Conservation (phyloP, 208 protist species). For the Leishmania arabica region DNA sequence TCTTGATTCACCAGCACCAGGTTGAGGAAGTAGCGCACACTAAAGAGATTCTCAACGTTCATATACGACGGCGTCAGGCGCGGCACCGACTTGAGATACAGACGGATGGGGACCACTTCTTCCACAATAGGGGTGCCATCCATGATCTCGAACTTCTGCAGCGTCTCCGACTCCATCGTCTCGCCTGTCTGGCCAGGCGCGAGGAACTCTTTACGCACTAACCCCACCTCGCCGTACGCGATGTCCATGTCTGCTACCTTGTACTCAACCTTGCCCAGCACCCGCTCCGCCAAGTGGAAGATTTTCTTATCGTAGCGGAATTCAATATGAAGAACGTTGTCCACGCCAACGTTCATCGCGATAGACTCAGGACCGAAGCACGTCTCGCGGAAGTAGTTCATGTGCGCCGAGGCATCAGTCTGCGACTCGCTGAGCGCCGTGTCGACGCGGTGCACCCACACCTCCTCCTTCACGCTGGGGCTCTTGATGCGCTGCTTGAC, state of each 20-base stretch:
- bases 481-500: slow-evolving; percentile 76
- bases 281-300: slow-evolving; percentile 75
- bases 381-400: slow-evolving; percentile 77
- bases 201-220: slow-evolving; percentile 77
- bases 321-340: slow-evolving; percentile 89
- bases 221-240: slow-evolving; percentile 68
- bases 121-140: slow-evolving; percentile 89
- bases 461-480: slow-evolving; percentile 49
- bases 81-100: slow-evolving; percentile 81
- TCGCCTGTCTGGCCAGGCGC: slow-evolving; percentile 29
- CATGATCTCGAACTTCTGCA: slow-evolving; percentile 93
- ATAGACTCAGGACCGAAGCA: slow-evolving; percentile 65
- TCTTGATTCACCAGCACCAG: slow-evolving; percentile 79
- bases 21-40: slow-evolving; percentile 89
- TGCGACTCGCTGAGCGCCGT: slow-evolving; percentile 43
- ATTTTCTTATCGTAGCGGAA: slow-evolving; percentile 87
- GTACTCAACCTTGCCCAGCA: slow-evolving; percentile 85
- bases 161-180: slow-evolving; percentile 65
- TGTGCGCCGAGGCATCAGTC: slow-evolving; percentile 57
- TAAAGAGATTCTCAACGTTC: slow-evolving; percentile 65
- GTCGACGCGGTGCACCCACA: slow-evolving; percentile 80
- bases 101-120: slow-evolving; percentile 90
- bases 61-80: slow-evolving; percentile 83
- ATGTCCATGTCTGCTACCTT: slow-evolving; percentile 81
- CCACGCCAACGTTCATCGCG: slow-evolving; percentile 88